Conservation (phyloP, 2,329 filamentous ascomycete species). For the Lojkania enalia region DNA sequence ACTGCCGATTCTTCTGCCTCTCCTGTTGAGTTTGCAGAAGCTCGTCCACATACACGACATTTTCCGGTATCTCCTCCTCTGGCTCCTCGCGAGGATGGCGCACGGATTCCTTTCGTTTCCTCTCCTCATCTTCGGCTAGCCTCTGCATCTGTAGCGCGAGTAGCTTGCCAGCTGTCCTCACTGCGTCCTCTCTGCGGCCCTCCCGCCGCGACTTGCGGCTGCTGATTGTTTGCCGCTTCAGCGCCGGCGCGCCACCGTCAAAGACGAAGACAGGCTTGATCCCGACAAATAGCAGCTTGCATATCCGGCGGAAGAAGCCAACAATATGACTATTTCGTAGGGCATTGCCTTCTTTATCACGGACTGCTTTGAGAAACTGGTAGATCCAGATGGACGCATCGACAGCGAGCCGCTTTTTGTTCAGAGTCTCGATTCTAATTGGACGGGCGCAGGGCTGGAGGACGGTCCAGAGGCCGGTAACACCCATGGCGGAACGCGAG, state of each 20-base stretch:
- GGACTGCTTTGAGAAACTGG: constrained; percentile 97
- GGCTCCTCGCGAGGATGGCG: constrained; percentile 47
- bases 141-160: constrained; percentile 94
- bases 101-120: constrained; percentile 60
- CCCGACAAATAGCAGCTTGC: constrained; percentile 94
- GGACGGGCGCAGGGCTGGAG: constrained; percentile 93
- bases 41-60: constrained; percentile 91
- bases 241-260: constrained; percentile 86
- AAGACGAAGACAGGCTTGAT: constrained; percentile 98
- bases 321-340: constrained; percentile 94
- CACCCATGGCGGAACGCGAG: constrained; percentile 70
- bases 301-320: constrained; percentile 97
- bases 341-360: constrained; percentile 97
- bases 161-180: constrained; percentile 85
- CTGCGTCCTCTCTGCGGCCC: constrained; percentile 89
- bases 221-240: constrained; percentile 90
- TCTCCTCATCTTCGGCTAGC: constrained; percentile 80
- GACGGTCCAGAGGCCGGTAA: constrained; percentile 96
- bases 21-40: constrained; percentile 78
- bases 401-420: constrained; percentile 92
- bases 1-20: constrained; percentile 71
- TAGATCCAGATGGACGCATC: constrained; percentile 99
- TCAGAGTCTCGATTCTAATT: constrained; percentile 93
- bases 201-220: constrained; percentile 78
- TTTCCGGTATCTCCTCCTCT: constrained; percentile 70